Evolutionary conservation across 1,284 basidiomycete species (phyloP), one percentile per base, ranked within the genome.

Genomic region (Filobasidium uniguttulatum): DNA sequence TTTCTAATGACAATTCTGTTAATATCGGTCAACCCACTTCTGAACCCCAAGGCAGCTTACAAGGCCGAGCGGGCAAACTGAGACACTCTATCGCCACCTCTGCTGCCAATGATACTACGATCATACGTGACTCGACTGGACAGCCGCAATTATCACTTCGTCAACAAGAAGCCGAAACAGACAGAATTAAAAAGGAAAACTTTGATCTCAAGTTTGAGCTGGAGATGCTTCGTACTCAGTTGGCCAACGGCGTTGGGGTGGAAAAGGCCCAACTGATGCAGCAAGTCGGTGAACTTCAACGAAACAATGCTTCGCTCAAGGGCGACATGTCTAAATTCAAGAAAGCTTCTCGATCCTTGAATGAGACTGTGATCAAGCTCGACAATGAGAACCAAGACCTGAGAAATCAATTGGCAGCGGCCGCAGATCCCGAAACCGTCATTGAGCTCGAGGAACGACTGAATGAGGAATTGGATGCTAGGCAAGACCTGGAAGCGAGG

Each of bases 401-500:
- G 12, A 12, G 23, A 19, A 3, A 38, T 3, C 15, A 22, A 22
- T 22, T 38, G n/a, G 3, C 12, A 4, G n/a, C 15, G 14, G 36
- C 36, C 19, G 14, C 3, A 17, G 26, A 29, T 43, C 23, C 40
- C 8, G 4, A 19, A 4, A 15, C n/a, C 5, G n/a, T 43, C 3
- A 26, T 28, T 38, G 63, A 59, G 57, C 41, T 60, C 53, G 60
- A 61, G 54, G 52, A 50, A 45, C 55, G 52, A 44, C 43, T 43
- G 30, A 35, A 31, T 1, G 50, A 50, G 26, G 55, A 51, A 19
- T 29, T 41, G 20, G 41, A 45, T 6, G 4, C 37, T 26, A 48
- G 51, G 20, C 40, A 36, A 5, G 46, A 48, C 25, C 46, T 37
- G 14, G 44, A 45, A 19, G 54, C 46, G 9, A 33, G 28, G 31